A percentile compares a stretch with the other conserved stretches of the same genome.
These are phyloP conservation scores for Rubia occidens DNA, from an alignment of 305 asterid genomes.

Conservation along the genomic window DNA sequence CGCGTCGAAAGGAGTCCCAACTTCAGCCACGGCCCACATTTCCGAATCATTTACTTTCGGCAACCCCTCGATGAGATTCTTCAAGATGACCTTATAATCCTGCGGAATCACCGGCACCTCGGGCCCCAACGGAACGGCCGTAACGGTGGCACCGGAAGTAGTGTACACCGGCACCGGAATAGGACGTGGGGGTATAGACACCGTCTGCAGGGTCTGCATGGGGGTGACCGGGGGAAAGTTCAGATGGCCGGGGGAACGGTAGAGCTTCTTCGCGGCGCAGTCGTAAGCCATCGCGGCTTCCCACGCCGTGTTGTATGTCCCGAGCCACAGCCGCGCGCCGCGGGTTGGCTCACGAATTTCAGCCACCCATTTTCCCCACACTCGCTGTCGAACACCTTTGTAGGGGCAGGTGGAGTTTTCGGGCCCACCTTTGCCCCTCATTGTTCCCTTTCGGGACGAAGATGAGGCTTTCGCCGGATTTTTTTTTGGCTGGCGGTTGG, in stretches of 20 bases:
- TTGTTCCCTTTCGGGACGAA: slow-evolving; percentile 50
- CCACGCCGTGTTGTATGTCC: slow-evolving; percentile 57
- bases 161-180: neutral
- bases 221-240: slow-evolving; percentile 13
- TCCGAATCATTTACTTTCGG: too few relatives aligned
- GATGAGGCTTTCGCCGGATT: too few relatives aligned
- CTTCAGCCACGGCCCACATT: too few relatives aligned
- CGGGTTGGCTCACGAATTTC: slow-evolving; percentile 77
- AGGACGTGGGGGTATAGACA: too few relatives aligned
- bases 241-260: slow-evolving; percentile 48
- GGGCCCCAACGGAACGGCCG: neutral
- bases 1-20: too few relatives aligned
- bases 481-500: neutral
- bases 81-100: too few relatives aligned
- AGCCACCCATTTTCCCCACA: slow-evolving; percentile 93
- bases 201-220: too few relatives aligned
- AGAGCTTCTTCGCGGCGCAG: slow-evolving; percentile 55
- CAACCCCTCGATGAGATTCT: too few relatives aligned
- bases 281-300: slow-evolving; percentile 79
- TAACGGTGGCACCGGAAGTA: neutral
- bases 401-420: slow-evolving; percentile 60
- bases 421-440: slow-evolving; percentile 85
- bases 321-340: slow-evolving; percentile 75
- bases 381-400: slow-evolving; percentile 76
- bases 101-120: too few relatives aligned